Evolutionary conservation across 129 eudicot genomes (phyloP).

Genomic region (Chrysanthemum seticuspe): DNA sequence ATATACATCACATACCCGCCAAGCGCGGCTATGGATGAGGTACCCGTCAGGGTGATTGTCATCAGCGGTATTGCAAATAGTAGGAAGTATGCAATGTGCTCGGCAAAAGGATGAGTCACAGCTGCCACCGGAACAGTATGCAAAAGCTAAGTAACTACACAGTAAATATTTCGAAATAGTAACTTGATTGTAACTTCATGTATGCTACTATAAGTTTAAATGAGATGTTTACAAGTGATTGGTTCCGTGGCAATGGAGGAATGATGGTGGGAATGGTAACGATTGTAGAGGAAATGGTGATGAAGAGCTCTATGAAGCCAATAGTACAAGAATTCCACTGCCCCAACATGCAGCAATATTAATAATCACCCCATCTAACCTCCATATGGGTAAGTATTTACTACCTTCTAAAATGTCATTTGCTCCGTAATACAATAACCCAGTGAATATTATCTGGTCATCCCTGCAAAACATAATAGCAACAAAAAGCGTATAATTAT

Average conservation of each 20-base stretch:
- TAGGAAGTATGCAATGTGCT: conserved; percentile 51
- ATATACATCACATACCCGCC: conserved; percentile 41
- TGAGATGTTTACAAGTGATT: conserved; percentile 53
- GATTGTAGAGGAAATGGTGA: conserved; percentile 71
- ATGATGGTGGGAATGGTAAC: conserved; percentile 83
- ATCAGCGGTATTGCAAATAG: conserved; percentile 56
- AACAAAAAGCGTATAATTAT: background rate
- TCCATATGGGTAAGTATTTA: conserved; percentile 49
- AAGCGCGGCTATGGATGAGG: conserved; percentile 29
- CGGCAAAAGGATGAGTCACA: conserved; percentile 75
- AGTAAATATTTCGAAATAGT: too few species aligned
- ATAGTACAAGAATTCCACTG: conserved; percentile 63
- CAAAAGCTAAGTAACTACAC: too few species aligned
- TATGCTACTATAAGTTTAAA: too few species aligned
- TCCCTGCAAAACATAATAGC: conserved; percentile 46
- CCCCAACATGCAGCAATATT: conserved; percentile 46
- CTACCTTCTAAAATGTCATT: conserved; percentile 20
- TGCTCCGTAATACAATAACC: conserved; percentile 39
- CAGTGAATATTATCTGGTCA: conserved; percentile 60
- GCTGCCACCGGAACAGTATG: conserved; percentile 38
- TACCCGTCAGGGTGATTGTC: conserved; percentile 34
- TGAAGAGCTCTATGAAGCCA: conserved; percentile 77
- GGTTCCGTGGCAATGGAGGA: conserved; percentile 81
- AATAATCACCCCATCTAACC: conserved; percentile 53
- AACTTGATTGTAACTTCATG: too few species aligned